A percentile compares a stretch with the other conserved stretches of the same genome.
Conservation (phyloP, 2,329 filamentous ascomycete genomes). For the Calonectria henricotiae region DNA sequence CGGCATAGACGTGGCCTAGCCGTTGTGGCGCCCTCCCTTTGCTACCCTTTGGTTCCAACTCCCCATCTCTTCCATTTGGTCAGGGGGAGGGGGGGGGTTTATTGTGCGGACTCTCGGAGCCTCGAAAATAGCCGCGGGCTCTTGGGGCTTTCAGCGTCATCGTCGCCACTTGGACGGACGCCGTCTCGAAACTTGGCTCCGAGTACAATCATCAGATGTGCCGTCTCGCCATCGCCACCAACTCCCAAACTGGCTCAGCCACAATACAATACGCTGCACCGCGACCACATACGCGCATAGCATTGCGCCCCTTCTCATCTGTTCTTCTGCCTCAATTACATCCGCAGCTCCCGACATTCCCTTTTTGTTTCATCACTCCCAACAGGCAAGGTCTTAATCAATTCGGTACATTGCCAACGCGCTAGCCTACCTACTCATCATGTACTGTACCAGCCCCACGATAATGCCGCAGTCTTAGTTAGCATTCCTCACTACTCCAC, state of each 20-base stretch:
- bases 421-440: not conserved
- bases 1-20: conserved; percentile 21
- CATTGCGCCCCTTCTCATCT: conserved; percentile 25
- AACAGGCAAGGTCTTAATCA: conserved; percentile 16
- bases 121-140: not conserved
- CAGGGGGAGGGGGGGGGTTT: not conserved
- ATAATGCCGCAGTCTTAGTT: conserved; percentile 19
- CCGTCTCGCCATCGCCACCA: not conserved
- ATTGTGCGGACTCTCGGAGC: conserved; percentile 3
- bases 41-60: not conserved
- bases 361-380: not conserved
- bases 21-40: conserved; percentile 24
- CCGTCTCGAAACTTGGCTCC: not conserved
- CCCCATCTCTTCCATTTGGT: conserved; percentile 8
- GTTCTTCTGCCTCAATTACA: conserved; percentile 19
- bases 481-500: conserved; percentile 12
- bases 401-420: conserved; percentile 5
- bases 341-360: conserved; percentile 3
- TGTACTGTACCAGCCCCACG: conserved; percentile 2
- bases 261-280: conserved; percentile 9
- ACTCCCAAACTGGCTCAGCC: conserved; percentile 6
- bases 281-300: conserved; percentile 14
- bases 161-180: conserved; percentile 25
- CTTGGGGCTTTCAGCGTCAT: conserved; percentile 24
- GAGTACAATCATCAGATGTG: not conserved